phyloP scores from a whole-genome alignment of 345 rosid species.

The Dovyalis caffra region DNA sequence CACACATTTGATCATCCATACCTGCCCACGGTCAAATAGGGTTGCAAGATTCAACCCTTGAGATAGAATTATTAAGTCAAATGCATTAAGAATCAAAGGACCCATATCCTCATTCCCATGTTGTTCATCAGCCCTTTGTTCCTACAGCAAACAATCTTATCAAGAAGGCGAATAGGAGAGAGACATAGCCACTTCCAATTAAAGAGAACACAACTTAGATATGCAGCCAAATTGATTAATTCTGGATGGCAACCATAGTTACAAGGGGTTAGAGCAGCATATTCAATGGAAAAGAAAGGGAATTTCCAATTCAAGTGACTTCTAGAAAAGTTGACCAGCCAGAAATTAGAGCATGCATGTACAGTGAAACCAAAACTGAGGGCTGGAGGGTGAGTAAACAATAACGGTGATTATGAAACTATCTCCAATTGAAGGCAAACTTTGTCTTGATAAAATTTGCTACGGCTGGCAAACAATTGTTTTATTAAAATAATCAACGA shows the following conservation, averaged over 20 bases:
- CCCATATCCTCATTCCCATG: constrained; percentile 53
- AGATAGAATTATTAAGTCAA: constrained; percentile 84
- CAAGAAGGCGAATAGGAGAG: constrained; percentile 11
- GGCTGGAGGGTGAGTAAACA: background rate
- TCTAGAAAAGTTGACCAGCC: background rate
- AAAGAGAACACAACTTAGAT: background rate
- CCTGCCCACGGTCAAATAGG: constrained; percentile 88
- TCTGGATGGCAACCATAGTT: background rate
- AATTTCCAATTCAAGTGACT: background rate
- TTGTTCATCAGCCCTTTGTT: constrained; percentile 48
- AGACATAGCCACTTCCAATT: background rate
- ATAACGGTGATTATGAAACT: background rate
- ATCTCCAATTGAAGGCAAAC: background rate
- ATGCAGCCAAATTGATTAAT: background rate
- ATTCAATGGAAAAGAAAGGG: background rate
- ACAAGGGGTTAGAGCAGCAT: background rate
- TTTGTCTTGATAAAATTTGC: no score
- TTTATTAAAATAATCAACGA: no score
- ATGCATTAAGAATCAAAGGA: constrained; percentile 90
- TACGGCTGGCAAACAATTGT: background rate
- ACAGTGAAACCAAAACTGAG: background rate
- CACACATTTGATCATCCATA: constrained; percentile 22
- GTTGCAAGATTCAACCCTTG: constrained; percentile 95
- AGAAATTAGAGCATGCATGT: background rate
- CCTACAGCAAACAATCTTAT: constrained; percentile 41